A percentile compares a stretch with the other conserved stretches of the same genome.
phyloP scores from a whole-genome alignment of 768 basidiomycete species.

The Pulveroboletus sp. region DNA sequence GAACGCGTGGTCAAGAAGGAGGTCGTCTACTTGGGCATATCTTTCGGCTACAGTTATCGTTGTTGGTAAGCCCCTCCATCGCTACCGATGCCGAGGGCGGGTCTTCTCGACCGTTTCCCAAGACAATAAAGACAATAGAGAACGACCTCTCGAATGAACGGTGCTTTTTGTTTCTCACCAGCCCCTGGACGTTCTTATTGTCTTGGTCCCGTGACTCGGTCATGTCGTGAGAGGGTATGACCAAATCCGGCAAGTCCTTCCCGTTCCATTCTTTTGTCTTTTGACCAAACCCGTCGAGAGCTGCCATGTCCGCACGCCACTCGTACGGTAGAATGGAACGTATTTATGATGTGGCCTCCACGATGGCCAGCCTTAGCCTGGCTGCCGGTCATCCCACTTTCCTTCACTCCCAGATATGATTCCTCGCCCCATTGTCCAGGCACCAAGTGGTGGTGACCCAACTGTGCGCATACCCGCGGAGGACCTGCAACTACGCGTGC shows the following conservation, averaged over 20 bases:
- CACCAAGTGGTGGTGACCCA: neutral
- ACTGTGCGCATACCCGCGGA: conserved; percentile 8
- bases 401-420: conserved; percentile 10
- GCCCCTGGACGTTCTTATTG: conserved; percentile 21
- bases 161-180: conserved; percentile 12
- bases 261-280: conserved; percentile 26
- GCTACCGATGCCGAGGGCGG: conserved; percentile 1
- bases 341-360: conserved; percentile 21
- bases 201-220: conserved; percentile 3
- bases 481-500: conserved; percentile 20
- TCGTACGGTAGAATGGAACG: conserved; percentile 8
- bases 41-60: conserved; percentile 24
- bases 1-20: conserved; percentile 31
- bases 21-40: conserved; percentile 24
- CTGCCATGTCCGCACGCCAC: conserved; percentile 7
- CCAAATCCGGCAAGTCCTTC: conserved; percentile 4
- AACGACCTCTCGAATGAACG: conserved; percentile 5
- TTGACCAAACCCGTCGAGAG: conserved; percentile 20
- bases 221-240: neutral
- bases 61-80: conserved; percentile 22
- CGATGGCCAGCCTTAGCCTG: neutral
- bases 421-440: conserved; percentile 9
- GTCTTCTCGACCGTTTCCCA: neutral
- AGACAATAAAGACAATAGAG: conserved; percentile 28
- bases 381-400: conserved; percentile 10